Evolutionary conservation across 768 basidiomycete genomes (phyloP), one percentile per base, ranked within the genome.

Genomic region (Suillus variegatus): DNA sequence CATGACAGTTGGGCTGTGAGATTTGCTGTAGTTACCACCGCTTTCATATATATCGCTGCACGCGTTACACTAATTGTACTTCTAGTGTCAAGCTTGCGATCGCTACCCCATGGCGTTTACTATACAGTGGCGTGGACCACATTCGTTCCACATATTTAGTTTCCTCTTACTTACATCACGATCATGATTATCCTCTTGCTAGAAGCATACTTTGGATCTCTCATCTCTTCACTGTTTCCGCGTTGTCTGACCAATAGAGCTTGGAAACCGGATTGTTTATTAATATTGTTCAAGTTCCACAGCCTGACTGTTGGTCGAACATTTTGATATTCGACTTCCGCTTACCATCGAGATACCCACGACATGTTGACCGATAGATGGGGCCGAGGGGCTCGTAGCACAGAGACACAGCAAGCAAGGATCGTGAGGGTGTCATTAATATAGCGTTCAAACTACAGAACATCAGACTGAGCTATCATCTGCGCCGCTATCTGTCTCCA

Each of bases 121-220:
- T 16, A 65, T 44, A 63, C 63, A 49, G 66, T 72, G 22, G 32
- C 47, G 38, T 73, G 72, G 72, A 68, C 68, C 7, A 60, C 20
- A 47, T 64, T 64, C 32, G 25, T 69, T 44, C 72, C 65, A 7
- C 63, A 64, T 52, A 36, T 35, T 13, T 64, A 36, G 35, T 28
- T 32, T 32, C 16, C 52, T 54, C 25, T 47, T 22, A 32, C 28
- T n/a, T n/a, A n/a, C n/a, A 51, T 52, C 18, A 22, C 28, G 8
- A 18, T 54, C n/a, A 25, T 25, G 47, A 49, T 14, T 13, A 49
- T 40, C 12, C 40, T 40, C 40, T 40, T 40, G 13, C 40, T 13
- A 40, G 40, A 40, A 40, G 1, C 40, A 40, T 40, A 0, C 40
- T 40, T 40, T 40, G 4, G 13, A 40, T 40, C 12, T 14, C 40